phyloP scores from a whole-genome alignment of 1,139 yeast genomes.

The Lodderomyces margitis region DNA sequence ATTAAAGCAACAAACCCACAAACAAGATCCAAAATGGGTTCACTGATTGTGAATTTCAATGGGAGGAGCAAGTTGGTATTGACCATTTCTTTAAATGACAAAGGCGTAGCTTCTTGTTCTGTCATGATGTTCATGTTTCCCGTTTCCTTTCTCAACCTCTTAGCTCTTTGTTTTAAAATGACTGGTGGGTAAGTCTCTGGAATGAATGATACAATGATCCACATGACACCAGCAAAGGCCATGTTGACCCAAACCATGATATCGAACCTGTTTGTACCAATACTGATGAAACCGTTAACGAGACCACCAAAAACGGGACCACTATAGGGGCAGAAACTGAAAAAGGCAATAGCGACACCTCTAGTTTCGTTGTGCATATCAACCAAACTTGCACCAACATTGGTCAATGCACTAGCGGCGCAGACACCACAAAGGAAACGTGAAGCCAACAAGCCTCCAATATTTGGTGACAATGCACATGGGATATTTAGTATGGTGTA shows the following conservation, averaged over 20 bases:
- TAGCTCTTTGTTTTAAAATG: conserved; percentile 72
- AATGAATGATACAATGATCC: conserved; percentile 58
- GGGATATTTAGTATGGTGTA: conserved; percentile 84
- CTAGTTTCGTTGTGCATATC: conserved; percentile 79
- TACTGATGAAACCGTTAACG: conserved; percentile 80
- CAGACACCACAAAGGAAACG: conserved; percentile 87
- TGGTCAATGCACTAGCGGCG: conserved; percentile 77
- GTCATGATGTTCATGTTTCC: conserved; percentile 85
- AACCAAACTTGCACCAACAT: conserved; percentile 89
- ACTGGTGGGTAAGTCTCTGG: conserved; percentile 95
- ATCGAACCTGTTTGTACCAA: conserved; percentile 64
- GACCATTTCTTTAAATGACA: conserved; percentile 61
- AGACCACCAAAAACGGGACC: conserved; percentile 94
- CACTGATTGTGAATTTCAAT: conserved; percentile 66
- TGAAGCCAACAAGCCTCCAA: conserved; percentile 75
- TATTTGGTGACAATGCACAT: conserved; percentile 81
- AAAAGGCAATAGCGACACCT: conserved; percentile 87
- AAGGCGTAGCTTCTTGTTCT: conserved; percentile 82
- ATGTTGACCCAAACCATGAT: conserved; percentile 84
- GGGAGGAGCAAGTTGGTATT: conserved; percentile 74
- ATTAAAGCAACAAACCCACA: conserved; percentile 85
- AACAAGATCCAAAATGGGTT: conserved; percentile 80
- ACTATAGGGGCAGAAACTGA: conserved; percentile 89
- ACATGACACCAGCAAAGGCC: conserved; percentile 86
- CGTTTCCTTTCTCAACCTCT: conserved; percentile 68